These are phyloP conservation scores for Candida insectalens DNA, from an alignment of 805 yeast genomes.

Conservation along the genomic window DNA sequence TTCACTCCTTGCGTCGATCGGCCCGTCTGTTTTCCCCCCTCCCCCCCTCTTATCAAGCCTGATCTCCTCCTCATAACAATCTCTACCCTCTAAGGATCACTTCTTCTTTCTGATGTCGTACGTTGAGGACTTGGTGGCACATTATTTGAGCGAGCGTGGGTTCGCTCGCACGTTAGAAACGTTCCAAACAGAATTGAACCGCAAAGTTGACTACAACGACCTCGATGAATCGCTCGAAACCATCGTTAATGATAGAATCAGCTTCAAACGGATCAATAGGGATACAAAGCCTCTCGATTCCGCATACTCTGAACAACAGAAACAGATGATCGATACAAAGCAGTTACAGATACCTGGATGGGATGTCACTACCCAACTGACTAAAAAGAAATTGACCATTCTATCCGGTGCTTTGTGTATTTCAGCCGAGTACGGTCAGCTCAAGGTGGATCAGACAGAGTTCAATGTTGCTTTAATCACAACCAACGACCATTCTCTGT, in stretches of 20 bases:
- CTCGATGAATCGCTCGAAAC: conserved; percentile 27
- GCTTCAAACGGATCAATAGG: conserved; percentile 14
- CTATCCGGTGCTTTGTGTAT: conserved; percentile 17
- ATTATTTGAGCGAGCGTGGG: conserved; percentile 44
- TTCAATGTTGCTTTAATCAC: conserved; percentile 15
- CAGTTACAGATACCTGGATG: conserved; percentile 16
- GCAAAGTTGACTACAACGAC: conserved; percentile 10
- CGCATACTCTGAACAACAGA: conserved; percentile 16
- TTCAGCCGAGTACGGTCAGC: conserved; percentile 9
- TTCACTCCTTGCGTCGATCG: too few relatives aligned
- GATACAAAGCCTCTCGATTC: conserved; percentile 3
- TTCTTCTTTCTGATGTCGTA: too few relatives aligned
- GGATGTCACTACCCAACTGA: conserved; percentile 15
- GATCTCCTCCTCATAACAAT: too few relatives aligned
- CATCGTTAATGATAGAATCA: conserved; percentile 25
- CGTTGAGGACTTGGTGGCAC: conserved; percentile 38
- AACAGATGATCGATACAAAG: conserved; percentile 11
- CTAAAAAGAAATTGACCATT: conserved; percentile 5
- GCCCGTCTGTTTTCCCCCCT: too few relatives aligned
- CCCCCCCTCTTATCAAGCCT: too few relatives aligned
- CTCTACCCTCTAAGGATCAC: too few relatives aligned
- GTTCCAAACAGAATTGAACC: conserved; percentile 38
- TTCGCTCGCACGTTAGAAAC: conserved; percentile 34
- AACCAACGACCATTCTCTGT: conserved; percentile 18
- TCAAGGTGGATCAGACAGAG: conserved; percentile 4